Conservation (phyloP, 352 stramenopile species). For the Phytophthora cryptogea region DNA sequence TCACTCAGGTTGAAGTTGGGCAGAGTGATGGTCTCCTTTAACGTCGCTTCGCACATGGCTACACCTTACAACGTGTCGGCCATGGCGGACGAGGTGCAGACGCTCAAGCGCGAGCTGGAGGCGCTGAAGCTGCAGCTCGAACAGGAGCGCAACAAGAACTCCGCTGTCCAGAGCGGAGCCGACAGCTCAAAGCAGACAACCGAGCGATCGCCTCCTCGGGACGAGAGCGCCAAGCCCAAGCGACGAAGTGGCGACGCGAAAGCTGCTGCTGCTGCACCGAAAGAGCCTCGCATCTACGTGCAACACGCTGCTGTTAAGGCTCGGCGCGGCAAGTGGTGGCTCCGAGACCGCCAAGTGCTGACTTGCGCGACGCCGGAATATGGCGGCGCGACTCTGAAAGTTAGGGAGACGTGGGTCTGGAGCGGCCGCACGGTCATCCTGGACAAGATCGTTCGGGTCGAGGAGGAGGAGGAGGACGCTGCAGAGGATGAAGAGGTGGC, state of each 20-base stretch:
- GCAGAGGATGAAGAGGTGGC: not conserved
- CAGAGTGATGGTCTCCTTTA: slow-evolving; percentile 62
- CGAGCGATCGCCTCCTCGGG: slow-evolving; percentile 7
- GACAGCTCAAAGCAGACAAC: slow-evolving; percentile 8
- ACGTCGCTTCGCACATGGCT: slow-evolving; percentile 49
- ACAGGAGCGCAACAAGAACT: slow-evolving; percentile 45
- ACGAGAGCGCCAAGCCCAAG: slow-evolving; percentile 8
- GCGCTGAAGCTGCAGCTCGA: slow-evolving; percentile 54
- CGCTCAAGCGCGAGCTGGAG: slow-evolving; percentile 61
- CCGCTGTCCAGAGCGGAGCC: not conserved
- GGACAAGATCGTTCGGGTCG: slow-evolving; percentile 64
- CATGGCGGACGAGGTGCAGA: slow-evolving; percentile 50
- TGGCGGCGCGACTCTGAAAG: slow-evolving; percentile 46
- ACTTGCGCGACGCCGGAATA: slow-evolving; percentile 41
- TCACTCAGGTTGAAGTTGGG: slow-evolving; percentile 3
- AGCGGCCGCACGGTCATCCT: slow-evolving; percentile 60
- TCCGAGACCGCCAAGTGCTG: slow-evolving; percentile 63
- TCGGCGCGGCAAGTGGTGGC: slow-evolving; percentile 69
- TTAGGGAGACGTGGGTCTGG: slow-evolving; percentile 70
- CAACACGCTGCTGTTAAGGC: slow-evolving; percentile 48
- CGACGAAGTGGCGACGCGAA: slow-evolving; percentile 9
- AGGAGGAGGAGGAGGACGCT: slow-evolving; percentile 9
- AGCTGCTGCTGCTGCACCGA: not conserved
- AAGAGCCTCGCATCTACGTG: slow-evolving; percentile 21
- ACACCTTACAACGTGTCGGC: slow-evolving; percentile 8